A percentile compares a stretch with the other conserved stretches of the same genome.
Conservation (phyloP, 768 basidiomycete species). For the Leccinum boreale region DNA sequence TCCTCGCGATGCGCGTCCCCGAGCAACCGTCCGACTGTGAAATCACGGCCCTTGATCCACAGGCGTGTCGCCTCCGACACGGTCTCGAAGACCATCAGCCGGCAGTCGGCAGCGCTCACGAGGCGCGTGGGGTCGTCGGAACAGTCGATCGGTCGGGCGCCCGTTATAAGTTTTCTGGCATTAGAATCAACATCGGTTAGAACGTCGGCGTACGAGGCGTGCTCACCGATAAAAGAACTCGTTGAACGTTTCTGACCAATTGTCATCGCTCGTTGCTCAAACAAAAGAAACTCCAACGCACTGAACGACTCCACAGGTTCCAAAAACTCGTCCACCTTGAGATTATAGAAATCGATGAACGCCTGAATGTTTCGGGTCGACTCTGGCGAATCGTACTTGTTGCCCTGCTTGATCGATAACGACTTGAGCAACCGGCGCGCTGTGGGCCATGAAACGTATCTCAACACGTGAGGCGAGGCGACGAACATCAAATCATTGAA, state of each 20-base stretch:
- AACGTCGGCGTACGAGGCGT: neutral
- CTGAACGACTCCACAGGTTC: conserved; percentile 85
- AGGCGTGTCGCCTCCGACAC: conserved; percentile 81
- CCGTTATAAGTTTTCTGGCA: conserved; percentile 77
- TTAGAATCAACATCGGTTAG: conserved; percentile 1
- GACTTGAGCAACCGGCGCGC: conserved; percentile 72
- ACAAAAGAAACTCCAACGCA: conserved; percentile 35
- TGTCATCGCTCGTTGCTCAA: neutral
- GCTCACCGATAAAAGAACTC: conserved; percentile 79
- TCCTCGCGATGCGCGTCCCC: conserved; percentile 74
- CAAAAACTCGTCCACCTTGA: conserved; percentile 77
- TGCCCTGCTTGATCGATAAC: conserved; percentile 88
- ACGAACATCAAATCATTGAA: neutral
- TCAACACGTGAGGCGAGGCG: neutral
- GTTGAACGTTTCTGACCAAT: conserved; percentile 77
- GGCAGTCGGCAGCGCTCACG: conserved; percentile 91
- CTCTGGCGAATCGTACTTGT: conserved; percentile 86
- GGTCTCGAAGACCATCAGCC: conserved; percentile 91
- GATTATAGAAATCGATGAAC: conserved; percentile 88
- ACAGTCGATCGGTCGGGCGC: conserved; percentile 69
- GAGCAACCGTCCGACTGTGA: conserved; percentile 74
- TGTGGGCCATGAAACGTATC: conserved; percentile 48
- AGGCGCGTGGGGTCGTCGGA: conserved; percentile 75
- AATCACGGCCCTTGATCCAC: conserved; percentile 98
- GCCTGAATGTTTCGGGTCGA: conserved; percentile 80